These are phyloP conservation scores for Thraustochytrium striatum DNA, from an alignment of 352 stramenopile genomes.

Conservation along the genomic window DNA sequence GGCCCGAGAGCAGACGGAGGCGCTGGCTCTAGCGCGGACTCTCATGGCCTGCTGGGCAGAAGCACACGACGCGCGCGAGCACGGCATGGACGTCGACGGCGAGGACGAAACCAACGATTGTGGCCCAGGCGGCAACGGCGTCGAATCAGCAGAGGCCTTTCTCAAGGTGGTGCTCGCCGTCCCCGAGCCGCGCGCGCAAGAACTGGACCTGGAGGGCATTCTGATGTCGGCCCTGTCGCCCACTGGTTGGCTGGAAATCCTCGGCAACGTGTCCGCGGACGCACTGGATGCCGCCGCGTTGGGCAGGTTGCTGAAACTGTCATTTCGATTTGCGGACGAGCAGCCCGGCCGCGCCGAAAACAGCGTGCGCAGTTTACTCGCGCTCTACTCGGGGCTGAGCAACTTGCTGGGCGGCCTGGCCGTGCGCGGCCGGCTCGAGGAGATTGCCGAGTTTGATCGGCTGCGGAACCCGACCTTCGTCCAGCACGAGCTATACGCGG, in stretches of 20 bases:
- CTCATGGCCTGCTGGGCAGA: no score
- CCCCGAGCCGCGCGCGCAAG: not conserved
- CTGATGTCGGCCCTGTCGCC: not conserved
- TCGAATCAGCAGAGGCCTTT: no score
- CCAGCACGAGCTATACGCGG: constrained; percentile 1
- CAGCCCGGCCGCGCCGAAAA: not conserved
- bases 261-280: not conserved
- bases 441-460: not conserved
- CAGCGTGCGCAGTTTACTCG: not conserved
- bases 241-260: not conserved
- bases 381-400: not conserved
- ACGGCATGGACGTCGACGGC: not conserved
- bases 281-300: not conserved
- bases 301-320: not conserved
- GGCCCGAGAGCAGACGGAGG: no score
- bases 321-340: not conserved
- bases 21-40: no score
- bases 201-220: not conserved
- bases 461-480: constrained; percentile 3
- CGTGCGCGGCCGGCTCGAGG: not conserved
- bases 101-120: not conserved
- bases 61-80: not conserved
- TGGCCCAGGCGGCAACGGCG: no score
- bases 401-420: not conserved
- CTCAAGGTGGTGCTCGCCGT: not conserved